Evolutionary conservation across 805 yeast species (phyloP), one percentile per base, ranked within the genome.

Genomic region (Zygosaccharomyces gambellarensis): DNA sequence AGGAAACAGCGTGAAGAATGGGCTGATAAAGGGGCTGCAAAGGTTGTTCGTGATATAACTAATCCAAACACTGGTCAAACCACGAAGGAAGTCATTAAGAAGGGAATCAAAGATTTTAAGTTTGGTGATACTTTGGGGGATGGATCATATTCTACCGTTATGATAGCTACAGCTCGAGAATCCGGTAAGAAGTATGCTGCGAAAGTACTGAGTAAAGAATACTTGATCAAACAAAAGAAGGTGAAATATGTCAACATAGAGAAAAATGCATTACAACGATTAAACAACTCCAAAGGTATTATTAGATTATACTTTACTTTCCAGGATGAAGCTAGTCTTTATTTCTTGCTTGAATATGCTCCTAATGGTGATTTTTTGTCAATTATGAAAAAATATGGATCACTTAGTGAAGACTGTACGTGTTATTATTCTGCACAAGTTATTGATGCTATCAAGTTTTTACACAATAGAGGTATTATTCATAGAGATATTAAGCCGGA

Each of bases 61-160:
- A 78, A 77, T 48, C 69, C 70, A 28, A 57, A 65, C 2, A 65
- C 73, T 11, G 88, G 87, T 9, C 70, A 79, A 62, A 67, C 71
- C 5, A 68, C 66, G 60, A 84, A 78, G 50, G 77, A 71, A 62
- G 71, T 76, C 47, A 81, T 74, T 40, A 77, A 65, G 67, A 74
- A 63, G 67, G 80, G 69, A 19, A 95, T 89, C 10, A 81, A 83
- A 56, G 99, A 94, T 64, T 94, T 90, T 67, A 85, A 82, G 54
- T 89, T 94, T 64, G 95, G 96, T 8, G 82, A 87, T 14, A 82
- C 85, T 39, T 78, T 94, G 27, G 99, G 99, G 28, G 96, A 88
- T 64, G 99, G 99, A 1, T 89, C 97, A 5, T 94, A 92, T 64
- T 90, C 97, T 8, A 90, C 96, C 1, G 99, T 92, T 3, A 79